These are phyloP conservation scores for Fraxinus albicans DNA, from an alignment of 305 asterid genomes.

Conservation along the genomic window DNA sequence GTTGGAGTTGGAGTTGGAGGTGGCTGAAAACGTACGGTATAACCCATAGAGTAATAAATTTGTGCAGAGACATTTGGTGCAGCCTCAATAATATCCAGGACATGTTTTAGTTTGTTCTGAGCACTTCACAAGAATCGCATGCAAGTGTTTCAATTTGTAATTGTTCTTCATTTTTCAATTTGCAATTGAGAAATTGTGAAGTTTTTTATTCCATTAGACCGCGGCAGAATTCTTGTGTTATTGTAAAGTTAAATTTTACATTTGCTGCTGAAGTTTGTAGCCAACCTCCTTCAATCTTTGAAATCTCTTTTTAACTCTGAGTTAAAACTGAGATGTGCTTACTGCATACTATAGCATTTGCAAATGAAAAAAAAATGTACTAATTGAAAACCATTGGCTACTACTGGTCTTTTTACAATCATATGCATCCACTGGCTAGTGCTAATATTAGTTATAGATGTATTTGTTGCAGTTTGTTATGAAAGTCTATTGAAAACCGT, in stretches of 20 bases:
- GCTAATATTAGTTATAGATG: conserved; percentile 7
- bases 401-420: not conserved
- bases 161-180: conserved; percentile 4
- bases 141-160: conserved; percentile 3
- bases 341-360: not conserved
- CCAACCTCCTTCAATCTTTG: not conserved
- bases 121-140: conserved; percentile 17
- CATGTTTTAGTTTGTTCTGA: conserved; percentile 3
- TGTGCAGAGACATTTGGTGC: not conserved
- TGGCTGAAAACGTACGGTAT: conserved; percentile 2
- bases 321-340: not conserved
- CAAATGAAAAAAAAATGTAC: not conserved
- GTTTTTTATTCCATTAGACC: not conserved
- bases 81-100: conserved; percentile 1
- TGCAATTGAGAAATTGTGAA: conserved; percentile 7
- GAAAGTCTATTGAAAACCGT: conserved; percentile 28
- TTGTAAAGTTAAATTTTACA: not conserved
- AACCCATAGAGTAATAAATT: not conserved
- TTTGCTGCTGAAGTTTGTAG: conserved; percentile 17
- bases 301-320: not conserved
- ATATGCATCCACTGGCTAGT: conserved; percentile 12
- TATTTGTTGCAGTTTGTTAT: conserved; percentile 43
- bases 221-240: not conserved
- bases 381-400: conserved; percentile 5
- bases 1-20: not conserved